A percentile compares a stretch with the other conserved stretches of the same genome.
These are phyloP conservation scores for Talaromyces atroroseus DNA, from an alignment of 2,329 filamentous ascomycete genomes.

Conservation along the genomic window DNA sequence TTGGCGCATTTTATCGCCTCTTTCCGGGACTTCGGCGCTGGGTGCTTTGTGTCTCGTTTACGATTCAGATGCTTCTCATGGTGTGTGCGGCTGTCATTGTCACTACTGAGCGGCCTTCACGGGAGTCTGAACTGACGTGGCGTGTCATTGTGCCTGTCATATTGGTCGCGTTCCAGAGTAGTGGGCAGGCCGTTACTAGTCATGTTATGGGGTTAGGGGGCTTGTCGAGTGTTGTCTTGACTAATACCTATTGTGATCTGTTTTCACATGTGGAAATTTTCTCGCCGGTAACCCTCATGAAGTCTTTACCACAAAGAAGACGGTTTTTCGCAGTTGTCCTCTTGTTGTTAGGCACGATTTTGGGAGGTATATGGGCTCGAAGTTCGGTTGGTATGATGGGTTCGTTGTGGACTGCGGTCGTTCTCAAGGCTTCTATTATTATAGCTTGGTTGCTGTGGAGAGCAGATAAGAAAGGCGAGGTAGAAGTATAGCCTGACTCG, in stretches of 20 bases:
- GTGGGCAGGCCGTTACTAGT: constrained; percentile 71
- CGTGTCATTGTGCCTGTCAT: constrained; percentile 61
- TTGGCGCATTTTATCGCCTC: constrained; percentile 61
- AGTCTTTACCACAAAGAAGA: constrained; percentile 51
- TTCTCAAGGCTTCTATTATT: constrained; percentile 53
- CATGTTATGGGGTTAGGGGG: constrained; percentile 63
- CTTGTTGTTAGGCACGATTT: constrained; percentile 50
- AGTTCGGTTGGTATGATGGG: constrained; percentile 48
- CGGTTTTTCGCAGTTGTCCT: constrained; percentile 47
- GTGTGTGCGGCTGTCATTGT: constrained; percentile 51
- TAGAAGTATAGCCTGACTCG: neutral
- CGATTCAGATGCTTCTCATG: constrained; percentile 48
- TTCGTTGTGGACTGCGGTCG: constrained; percentile 56
- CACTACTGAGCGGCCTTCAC: constrained; percentile 30
- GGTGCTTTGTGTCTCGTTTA: constrained; percentile 48
- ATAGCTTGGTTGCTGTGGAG: constrained; percentile 59
- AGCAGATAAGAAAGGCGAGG: constrained; percentile 26
- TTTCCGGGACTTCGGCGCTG: constrained; percentile 38
- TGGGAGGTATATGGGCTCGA: constrained; percentile 52
- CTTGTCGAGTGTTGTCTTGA: constrained; percentile 70
- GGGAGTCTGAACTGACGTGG: constrained; percentile 36
- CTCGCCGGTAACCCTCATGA: constrained; percentile 16
- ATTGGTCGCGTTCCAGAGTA: constrained; percentile 69
- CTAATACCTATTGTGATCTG: constrained; percentile 75
- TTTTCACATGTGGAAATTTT: constrained; percentile 61